Evolutionary conservation across 139 green algal species (phyloP).

Genomic region (Desmodesmus armatus): DNA sequence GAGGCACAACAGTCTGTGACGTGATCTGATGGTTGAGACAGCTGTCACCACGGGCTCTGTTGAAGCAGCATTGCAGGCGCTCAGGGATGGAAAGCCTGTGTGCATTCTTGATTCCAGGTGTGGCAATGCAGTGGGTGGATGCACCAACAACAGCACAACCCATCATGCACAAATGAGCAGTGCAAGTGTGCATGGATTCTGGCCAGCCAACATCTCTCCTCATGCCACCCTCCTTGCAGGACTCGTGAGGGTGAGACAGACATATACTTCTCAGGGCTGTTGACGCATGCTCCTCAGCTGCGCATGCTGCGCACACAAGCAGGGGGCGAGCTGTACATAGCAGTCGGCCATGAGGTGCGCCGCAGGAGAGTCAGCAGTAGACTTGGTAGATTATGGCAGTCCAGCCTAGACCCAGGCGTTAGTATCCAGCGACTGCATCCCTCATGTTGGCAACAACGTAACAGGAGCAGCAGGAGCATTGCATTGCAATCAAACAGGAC

Average conservation of each 20-base stretch:
- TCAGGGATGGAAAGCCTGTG: slow-evolving; percentile 4
- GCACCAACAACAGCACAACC: neutral
- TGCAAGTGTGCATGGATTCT: neutral
- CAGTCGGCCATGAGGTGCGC: slow-evolving; percentile 24
- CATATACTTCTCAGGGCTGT: slow-evolving; percentile 17
- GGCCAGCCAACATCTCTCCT: neutral
- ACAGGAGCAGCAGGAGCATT: too few species aligned
- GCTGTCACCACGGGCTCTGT: too few species aligned
- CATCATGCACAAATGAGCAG: neutral
- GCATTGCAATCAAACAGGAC: too few species aligned
- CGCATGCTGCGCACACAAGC: neutral
- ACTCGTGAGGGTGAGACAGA: slow-evolving; percentile 28
- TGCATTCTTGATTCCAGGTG: slow-evolving; percentile 22
- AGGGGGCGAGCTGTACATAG: slow-evolving; percentile 20
- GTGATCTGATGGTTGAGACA: neutral
- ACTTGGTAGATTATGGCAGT: too few species aligned
- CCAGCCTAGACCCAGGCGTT: too few species aligned
- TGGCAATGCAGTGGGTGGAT: neutral
- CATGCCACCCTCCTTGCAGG: neutral
- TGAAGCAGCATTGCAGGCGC: neutral
- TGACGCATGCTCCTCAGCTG: neutral
- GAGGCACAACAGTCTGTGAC: neutral
- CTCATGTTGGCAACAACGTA: too few species aligned
- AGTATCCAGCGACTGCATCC: too few species aligned
- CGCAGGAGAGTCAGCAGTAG: too few species aligned